Evolutionary conservation across 2,329 filamentous ascomycete species (phyloP).

Genomic region (Rasamsonia emersonii): DNA sequence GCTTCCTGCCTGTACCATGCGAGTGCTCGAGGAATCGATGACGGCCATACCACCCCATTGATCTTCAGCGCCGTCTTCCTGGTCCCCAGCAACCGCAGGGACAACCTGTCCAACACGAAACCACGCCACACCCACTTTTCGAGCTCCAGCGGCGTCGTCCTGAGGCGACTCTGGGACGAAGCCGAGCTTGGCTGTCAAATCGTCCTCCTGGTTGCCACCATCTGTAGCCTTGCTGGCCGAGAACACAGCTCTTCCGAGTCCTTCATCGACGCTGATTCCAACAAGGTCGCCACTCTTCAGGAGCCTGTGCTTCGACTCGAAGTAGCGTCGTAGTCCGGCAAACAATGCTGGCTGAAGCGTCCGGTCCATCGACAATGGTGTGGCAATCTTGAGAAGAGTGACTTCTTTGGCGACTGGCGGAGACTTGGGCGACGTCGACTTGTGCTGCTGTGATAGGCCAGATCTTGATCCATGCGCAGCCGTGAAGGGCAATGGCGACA

Average conservation of each 20-base stretch:
- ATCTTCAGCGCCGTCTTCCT: constrained; percentile 55
- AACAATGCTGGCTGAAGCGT: constrained; percentile 79
- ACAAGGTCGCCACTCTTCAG: constrained; percentile 82
- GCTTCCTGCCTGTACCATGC: constrained; percentile 85
- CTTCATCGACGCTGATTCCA: constrained; percentile 79
- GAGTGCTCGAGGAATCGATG: constrained; percentile 77
- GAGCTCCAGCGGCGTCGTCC: constrained; percentile 20
- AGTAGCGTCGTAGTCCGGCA: constrained; percentile 77
- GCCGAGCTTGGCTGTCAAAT: constrained; percentile 43
- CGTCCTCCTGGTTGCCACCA: constrained; percentile 61
- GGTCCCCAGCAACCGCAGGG: constrained; percentile 37
- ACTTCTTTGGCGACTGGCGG: constrained; percentile 66
- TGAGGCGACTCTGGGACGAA: constrained; percentile 19
- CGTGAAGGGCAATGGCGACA: constrained; percentile 51
- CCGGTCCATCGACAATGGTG: constrained; percentile 77
- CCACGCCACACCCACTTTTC: constrained; percentile 67
- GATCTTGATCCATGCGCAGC: constrained; percentile 47
- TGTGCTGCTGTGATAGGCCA: constrained; percentile 46
- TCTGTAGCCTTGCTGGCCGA: constrained; percentile 51
- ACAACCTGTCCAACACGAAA: constrained; percentile 76
- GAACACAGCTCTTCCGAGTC: constrained; percentile 71
- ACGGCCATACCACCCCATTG: constrained; percentile 79
- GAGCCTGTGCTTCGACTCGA: constrained; percentile 72
- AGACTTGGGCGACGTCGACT: constrained; percentile 35
- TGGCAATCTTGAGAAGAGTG: constrained; percentile 78